A percentile compares a stretch with the other conserved stretches of the same genome.
Conservation (phyloP, 306 rosid genomes). For the Lotus japonicus region DNA sequence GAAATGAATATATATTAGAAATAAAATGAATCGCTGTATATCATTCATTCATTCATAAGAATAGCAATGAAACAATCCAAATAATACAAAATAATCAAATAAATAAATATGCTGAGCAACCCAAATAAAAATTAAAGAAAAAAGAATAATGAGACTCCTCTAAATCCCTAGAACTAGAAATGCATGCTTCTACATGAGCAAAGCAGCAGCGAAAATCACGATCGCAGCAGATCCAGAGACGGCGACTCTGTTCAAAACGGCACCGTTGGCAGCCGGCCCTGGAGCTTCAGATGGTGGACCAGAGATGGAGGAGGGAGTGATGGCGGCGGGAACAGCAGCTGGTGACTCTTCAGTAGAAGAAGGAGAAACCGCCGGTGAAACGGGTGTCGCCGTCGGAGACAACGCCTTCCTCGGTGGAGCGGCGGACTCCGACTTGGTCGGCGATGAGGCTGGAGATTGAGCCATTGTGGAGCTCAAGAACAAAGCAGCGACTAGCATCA, state of each 20-base stretch:
- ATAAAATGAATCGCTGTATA: too few species aligned
- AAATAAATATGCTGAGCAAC: neutral
- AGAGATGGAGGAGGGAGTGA: slow-evolving; percentile 26
- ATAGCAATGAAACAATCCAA: neutral
- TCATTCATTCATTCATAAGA: neutral
- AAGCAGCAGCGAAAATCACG: neutral
- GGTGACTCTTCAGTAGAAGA: slow-evolving; percentile 18
- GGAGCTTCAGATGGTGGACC: slow-evolving; percentile 25
- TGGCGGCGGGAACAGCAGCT: neutral
- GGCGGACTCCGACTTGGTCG: neutral
- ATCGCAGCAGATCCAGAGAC: slow-evolving; percentile 6
- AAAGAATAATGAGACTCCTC: neutral
- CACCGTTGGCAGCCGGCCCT: slow-evolving; percentile 14
- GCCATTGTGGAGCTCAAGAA: slow-evolving; percentile 30
- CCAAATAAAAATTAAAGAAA: neutral
- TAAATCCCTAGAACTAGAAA: neutral
- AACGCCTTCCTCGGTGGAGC: slow-evolving; percentile 2
- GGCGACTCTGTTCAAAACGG: slow-evolving; percentile 23
- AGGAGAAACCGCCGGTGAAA: slow-evolving; percentile 9
- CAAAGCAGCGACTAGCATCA: slow-evolving; percentile 24
- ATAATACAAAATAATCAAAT: slow-evolving; percentile 14
- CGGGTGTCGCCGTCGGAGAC: slow-evolving; percentile 12
- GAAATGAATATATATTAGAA: too few species aligned
- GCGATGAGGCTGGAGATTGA: slow-evolving; percentile 33
- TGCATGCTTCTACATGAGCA: slow-evolving; percentile 16